These are phyloP conservation scores for Wickerhamomyces chaumierensis DNA, from an alignment of 805 yeast species.

Conservation along the genomic window DNA sequence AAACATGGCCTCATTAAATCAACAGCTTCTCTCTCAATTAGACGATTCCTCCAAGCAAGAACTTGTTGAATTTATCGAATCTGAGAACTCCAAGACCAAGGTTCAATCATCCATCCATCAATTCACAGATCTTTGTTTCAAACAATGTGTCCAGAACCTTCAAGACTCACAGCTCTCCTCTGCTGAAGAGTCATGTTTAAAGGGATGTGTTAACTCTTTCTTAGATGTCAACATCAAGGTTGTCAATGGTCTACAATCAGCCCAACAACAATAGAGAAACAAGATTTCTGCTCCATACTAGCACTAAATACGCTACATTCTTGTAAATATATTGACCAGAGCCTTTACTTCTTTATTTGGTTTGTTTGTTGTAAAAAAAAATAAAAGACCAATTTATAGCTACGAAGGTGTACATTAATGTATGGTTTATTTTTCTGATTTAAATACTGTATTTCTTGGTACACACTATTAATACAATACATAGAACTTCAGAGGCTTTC, in stretches of 20 bases:
- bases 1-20: conserved; percentile 24
- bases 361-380: not conserved
- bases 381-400: not conserved
- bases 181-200: conserved; percentile 62
- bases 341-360: too few species aligned
- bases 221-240: conserved; percentile 81
- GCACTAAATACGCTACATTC: too few species aligned
- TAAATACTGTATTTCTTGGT: too few species aligned
- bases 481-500: not conserved
- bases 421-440: too few species aligned
- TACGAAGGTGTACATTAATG: not conserved
- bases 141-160: conserved; percentile 55
- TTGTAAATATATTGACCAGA: too few species aligned
- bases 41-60: conserved; percentile 69
- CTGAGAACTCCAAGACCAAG: conserved; percentile 78
- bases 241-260: conserved; percentile 36
- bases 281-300: too few species aligned
- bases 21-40: conserved; percentile 30
- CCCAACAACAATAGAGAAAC: conserved; percentile 4
- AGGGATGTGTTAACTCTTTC: conserved; percentile 75
- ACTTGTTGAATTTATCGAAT: conserved; percentile 62
- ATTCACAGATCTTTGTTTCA: conserved; percentile 86
- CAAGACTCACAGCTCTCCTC: conserved; percentile 37
- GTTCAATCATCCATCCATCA: conserved; percentile 79
- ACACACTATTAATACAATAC: too few species aligned